Conservation (phyloP, 306 rosid genomes). For the Quillaja saponaria region DNA sequence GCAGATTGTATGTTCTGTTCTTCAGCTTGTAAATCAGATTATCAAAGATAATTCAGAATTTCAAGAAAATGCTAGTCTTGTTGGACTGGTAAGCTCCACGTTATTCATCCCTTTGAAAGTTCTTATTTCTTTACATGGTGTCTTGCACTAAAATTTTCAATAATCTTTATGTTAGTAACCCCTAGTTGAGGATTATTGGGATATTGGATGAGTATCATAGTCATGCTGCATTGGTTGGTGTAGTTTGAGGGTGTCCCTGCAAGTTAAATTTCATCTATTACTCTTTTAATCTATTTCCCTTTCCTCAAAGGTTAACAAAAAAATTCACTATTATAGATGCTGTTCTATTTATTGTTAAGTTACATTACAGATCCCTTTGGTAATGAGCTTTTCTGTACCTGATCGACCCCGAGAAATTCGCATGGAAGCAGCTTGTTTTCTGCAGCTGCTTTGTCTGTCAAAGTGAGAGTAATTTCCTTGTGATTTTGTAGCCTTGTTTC, state of each 20-base stretch:
- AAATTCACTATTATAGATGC: conserved; percentile 16
- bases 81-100: conserved; percentile 79
- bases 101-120: conserved; percentile 2
- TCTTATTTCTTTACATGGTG: neutral
- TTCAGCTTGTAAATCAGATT: conserved; percentile 92
- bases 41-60: conserved; percentile 83
- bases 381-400: conserved; percentile 85
- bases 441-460: conserved; percentile 98
- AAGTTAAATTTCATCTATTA: no score
- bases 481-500: conserved; percentile 4
- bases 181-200: neutral
- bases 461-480: conserved; percentile 51
- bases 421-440: conserved; percentile 92
- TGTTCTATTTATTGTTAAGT: conserved; percentile 35
- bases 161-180: conserved; percentile 1
- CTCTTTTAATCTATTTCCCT: neutral
- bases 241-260: neutral
- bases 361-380: conserved; percentile 75
- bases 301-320: neutral
- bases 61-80: conserved; percentile 96
- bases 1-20: conserved; percentile 95
- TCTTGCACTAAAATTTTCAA: conserved; percentile 15
- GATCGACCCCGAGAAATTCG: conserved; percentile 97
- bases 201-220: conserved; percentile 12
- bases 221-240: conserved; percentile 3